A percentile compares a stretch with the other conserved stretches of the same genome.
phyloP scores from a whole-genome alignment of 768 basidiomycete species.

The Xerocomus brunneocitrinus region DNA sequence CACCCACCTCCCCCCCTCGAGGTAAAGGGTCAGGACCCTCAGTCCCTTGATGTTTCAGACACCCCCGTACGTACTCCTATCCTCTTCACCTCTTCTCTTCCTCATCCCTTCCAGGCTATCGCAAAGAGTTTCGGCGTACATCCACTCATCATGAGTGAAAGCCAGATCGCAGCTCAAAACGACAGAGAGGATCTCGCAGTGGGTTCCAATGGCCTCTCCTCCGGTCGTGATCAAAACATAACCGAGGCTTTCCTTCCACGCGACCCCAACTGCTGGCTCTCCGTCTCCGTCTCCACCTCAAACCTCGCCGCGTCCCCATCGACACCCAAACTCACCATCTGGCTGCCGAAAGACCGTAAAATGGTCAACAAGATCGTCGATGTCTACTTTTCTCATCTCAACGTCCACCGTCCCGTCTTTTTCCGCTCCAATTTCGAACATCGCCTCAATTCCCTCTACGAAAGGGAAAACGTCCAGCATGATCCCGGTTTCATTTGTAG shows the following conservation, averaged over 20 bases:
- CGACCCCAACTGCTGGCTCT: conserved; percentile 58
- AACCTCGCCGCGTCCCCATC: conserved; percentile 24
- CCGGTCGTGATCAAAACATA: conserved; percentile 61
- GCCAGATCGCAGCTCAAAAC: conserved; percentile 46
- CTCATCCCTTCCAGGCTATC: conserved; percentile 43
- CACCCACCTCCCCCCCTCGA: conserved; percentile 24
- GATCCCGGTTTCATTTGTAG: conserved; percentile 81
- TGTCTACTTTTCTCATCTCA: conserved; percentile 73
- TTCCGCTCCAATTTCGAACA: conserved; percentile 63
- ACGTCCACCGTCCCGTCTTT: conserved; percentile 76
- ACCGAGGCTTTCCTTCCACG: conserved; percentile 54
- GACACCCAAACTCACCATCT: conserved; percentile 40
- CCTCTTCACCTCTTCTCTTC: background rate
- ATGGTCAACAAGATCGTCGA: conserved; percentile 60
- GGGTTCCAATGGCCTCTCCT: conserved; percentile 64
- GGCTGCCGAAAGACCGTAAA: conserved; percentile 73
- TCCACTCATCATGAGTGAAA: conserved; percentile 60
- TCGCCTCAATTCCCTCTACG: conserved; percentile 63
- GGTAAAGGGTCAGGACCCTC: conserved; percentile 74
- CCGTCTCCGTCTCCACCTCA: conserved; percentile 49
- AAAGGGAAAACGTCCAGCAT: conserved; percentile 44
- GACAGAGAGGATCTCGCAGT: conserved; percentile 77
- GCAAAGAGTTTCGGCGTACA: conserved; percentile 80
- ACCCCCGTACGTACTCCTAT: conserved; percentile 41
- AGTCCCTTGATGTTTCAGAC: conserved; percentile 74